These are phyloP conservation scores for Phaeotremella skinneri DNA, from an alignment of 768 basidiomycete genomes.

Conservation along the genomic window DNA sequence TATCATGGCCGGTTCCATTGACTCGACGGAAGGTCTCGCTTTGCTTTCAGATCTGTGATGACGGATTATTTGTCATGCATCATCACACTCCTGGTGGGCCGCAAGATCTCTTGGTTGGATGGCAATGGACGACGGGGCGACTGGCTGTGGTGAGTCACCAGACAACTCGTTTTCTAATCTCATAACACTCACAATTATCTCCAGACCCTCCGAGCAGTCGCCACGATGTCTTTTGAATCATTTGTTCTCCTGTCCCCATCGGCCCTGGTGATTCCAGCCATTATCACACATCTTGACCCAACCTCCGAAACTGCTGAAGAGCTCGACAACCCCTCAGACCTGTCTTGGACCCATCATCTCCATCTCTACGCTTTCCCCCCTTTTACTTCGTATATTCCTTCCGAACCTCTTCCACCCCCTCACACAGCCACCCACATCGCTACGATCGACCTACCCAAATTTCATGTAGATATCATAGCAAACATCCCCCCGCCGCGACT, in stretches of 20 bases:
- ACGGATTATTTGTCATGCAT: constrained; percentile 37
- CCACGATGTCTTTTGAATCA: constrained; percentile 38
- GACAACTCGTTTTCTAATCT: background rate
- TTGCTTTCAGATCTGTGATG: constrained; percentile 44
- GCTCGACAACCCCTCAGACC: constrained; percentile 30
- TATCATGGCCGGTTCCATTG: constrained; percentile 28
- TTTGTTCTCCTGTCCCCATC: constrained; percentile 39
- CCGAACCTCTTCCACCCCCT: constrained; percentile 34
- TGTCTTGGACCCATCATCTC: constrained; percentile 39
- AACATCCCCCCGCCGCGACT: constrained; percentile 41
- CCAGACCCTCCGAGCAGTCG: constrained; percentile 31
- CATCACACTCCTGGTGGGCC: constrained; percentile 13
- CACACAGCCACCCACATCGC: constrained; percentile 38
- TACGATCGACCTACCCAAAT: constrained; percentile 38
- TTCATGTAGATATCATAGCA: constrained; percentile 24
- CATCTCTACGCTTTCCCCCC: constrained; percentile 45
- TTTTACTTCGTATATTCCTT: constrained; percentile 13
- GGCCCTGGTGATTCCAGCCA: constrained; percentile 37
- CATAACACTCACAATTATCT: background rate
- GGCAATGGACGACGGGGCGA: constrained; percentile 47
- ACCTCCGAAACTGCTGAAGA: constrained; percentile 23
- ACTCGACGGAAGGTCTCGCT: constrained; percentile 13
- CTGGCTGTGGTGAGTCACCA: constrained; percentile 34
- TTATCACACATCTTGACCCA: constrained; percentile 36
- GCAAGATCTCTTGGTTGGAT: constrained; percentile 35